Conservation (phyloP, 164 flowering plant genomes). For the Tetrastigma voinierianum region DNA sequence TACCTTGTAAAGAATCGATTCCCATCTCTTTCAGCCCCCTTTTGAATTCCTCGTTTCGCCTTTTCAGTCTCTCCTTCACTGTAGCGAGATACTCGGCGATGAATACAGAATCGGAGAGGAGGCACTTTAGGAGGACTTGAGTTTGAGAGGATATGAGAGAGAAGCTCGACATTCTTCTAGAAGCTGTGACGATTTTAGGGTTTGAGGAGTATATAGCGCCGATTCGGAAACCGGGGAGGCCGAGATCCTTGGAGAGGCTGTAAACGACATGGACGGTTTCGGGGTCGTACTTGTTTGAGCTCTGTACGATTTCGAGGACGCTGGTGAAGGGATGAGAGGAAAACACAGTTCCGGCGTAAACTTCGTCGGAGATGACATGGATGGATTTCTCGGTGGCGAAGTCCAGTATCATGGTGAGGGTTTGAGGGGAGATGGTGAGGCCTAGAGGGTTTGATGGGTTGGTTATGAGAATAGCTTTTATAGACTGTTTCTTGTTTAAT, state of each 20-base stretch:
- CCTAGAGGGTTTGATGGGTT: slow-evolving; percentile 18
- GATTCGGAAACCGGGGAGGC: slow-evolving; percentile 13
- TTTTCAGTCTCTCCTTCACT: slow-evolving; percentile 14
- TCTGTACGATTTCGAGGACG: slow-evolving; percentile 3
- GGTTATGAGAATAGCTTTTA: slow-evolving; percentile 9
- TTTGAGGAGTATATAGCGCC: slow-evolving; percentile 18
- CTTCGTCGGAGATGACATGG: slow-evolving; percentile 10
- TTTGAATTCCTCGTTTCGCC: slow-evolving; percentile 11
- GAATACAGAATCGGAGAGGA: slow-evolving; percentile 14
- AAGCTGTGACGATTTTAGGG: slow-evolving; percentile 10
- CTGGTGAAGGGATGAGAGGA: slow-evolving; percentile 6
- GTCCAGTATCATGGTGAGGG: slow-evolving; percentile 1
- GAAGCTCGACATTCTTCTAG: slow-evolving; percentile 26
- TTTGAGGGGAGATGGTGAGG: background rate
- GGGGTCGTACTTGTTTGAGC: background rate
- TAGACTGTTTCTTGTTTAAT: background rate
- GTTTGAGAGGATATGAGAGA: slow-evolving; percentile 18
- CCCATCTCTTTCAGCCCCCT: slow-evolving; percentile 15
- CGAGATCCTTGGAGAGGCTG: slow-evolving; percentile 13
- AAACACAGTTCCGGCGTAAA: slow-evolving; percentile 11
- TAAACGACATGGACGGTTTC: slow-evolving; percentile 14
- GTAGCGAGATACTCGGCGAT: slow-evolving; percentile 10
- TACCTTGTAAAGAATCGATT: slow-evolving; percentile 15
- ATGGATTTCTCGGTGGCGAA: slow-evolving; percentile 5
- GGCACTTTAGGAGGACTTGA: slow-evolving; percentile 14